Evolutionary conservation across 257 asterid genomes (phyloP).

Genomic region (Solanum gracilifrons): DNA sequence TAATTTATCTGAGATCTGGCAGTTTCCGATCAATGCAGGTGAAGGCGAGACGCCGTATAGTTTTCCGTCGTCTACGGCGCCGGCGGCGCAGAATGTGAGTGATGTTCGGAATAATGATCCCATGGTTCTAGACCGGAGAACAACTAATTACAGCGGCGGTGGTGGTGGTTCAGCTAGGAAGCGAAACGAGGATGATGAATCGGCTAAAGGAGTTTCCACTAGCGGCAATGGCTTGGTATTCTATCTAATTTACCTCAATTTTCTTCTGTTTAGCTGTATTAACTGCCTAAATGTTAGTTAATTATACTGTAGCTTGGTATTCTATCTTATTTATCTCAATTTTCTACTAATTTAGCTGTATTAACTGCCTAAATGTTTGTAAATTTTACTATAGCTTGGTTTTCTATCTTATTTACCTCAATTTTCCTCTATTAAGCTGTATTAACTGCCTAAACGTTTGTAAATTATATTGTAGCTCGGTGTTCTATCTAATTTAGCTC

Average conservation of each 20-base stretch:
- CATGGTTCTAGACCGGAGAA: constrained; percentile 31
- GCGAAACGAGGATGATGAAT: constrained; percentile 35
- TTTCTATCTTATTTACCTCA: background rate
- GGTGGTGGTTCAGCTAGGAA: constrained; percentile 25
- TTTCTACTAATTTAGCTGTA: background rate
- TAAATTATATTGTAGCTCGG: background rate
- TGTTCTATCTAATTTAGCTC: background rate
- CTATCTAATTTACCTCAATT: background rate
- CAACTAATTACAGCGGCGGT: constrained; percentile 10
- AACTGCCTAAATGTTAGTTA: background rate
- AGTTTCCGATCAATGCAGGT: constrained; percentile 30
- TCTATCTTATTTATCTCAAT: background rate
- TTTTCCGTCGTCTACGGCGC: background rate
- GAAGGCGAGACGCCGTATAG: constrained; percentile 23
- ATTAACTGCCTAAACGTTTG: background rate
- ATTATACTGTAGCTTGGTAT: background rate
- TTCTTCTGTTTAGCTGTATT: background rate
- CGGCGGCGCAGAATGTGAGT: background rate
- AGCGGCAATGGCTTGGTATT: constrained; percentile 36
- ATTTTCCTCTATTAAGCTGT: background rate
- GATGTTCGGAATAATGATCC: constrained; percentile 19
- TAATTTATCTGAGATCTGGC: constrained; percentile 51
- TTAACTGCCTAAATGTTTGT: background rate
- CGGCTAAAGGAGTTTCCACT: constrained; percentile 32
- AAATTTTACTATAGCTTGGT: background rate